phyloP scores from a whole-genome alignment of 2,329 filamentous ascomycete species.

The Cordyceps pruinosa region DNA sequence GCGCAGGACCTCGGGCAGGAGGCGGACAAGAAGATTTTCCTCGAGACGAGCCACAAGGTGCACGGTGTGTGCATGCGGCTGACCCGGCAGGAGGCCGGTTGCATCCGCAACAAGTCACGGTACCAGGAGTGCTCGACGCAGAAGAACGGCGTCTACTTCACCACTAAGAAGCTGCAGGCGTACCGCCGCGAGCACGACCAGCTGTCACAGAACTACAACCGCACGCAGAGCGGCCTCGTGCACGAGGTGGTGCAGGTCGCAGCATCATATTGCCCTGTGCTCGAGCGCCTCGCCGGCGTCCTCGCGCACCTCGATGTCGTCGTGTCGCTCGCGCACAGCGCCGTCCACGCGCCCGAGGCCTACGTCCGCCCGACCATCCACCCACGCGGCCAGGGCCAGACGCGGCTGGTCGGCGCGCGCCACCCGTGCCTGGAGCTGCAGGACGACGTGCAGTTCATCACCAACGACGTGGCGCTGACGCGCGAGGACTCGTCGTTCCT shows the following conservation, averaged over 20 bases:
- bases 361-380: constrained; percentile 92
- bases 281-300: constrained; percentile 82
- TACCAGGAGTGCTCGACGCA: constrained; percentile 97
- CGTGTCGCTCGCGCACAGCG: constrained; percentile 85
- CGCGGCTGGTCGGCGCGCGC: constrained; percentile 82
- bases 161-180: constrained; percentile 71
- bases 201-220: constrained; percentile 87
- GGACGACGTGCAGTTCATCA: constrained; percentile 97
- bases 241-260: constrained; percentile 89
- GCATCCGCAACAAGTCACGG: constrained; percentile 81
- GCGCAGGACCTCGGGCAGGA: constrained; percentile 82
- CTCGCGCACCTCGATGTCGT: constrained; percentile 94
- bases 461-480: constrained; percentile 82
- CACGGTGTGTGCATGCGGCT: constrained; percentile 96
- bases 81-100: constrained; percentile 82
- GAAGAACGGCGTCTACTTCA: constrained; percentile 98
- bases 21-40: constrained; percentile 95
- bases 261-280: constrained; percentile 86
- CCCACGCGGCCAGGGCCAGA: constrained; percentile 77
- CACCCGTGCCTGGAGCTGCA: constrained; percentile 99
- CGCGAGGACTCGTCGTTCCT: constrained; percentile 80
- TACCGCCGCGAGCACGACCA: constrained; percentile 90
- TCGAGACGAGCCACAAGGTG: constrained; percentile 83
- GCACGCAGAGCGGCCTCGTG: constrained; percentile 85
- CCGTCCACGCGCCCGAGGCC: constrained; percentile 83